phyloP scores from a whole-genome alignment of 2,329 filamentous ascomycete species.

The Hymenoscyphus scutula region DNA sequence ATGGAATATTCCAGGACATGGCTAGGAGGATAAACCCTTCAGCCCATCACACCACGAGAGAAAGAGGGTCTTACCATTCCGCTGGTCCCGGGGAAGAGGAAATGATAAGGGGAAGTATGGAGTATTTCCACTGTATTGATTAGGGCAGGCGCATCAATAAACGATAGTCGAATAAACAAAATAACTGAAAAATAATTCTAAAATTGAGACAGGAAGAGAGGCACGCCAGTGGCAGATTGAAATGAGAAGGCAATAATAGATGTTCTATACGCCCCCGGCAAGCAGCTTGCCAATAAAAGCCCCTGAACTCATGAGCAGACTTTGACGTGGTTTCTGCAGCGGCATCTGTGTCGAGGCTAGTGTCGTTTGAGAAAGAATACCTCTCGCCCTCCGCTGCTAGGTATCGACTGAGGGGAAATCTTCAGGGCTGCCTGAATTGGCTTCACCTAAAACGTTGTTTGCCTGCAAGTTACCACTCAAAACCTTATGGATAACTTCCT shows the following conservation, averaged over 20 bases:
- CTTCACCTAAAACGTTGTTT: no score
- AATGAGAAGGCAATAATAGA: no score
- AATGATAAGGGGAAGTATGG: not conserved
- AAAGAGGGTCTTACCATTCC: not conserved
- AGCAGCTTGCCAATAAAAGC: not conserved
- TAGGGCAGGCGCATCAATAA: not conserved
- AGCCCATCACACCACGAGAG: not conserved
- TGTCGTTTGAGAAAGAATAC: not conserved
- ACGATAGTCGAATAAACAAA: not conserved
- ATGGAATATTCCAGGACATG: conserved; percentile 2
- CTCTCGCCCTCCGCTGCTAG: not conserved
- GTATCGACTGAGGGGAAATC: not conserved
- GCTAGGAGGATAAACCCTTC: not conserved
- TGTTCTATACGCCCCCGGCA: no score
- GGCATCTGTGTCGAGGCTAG: not conserved
- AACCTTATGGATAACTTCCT: not conserved
- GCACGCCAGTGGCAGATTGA: no score
- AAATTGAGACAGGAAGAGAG: no score
- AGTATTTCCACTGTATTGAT: not conserved
- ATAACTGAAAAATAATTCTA: no score
- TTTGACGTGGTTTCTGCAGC: not conserved
- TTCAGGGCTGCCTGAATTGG: not conserved
- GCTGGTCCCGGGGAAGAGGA: not conserved
- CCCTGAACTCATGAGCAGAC: not conserved
- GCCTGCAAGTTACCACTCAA: no score